Base-by-base conservation (phyloP, 1,139 yeast species). In the Hyphopichia pseudoburtonii region DNA sequence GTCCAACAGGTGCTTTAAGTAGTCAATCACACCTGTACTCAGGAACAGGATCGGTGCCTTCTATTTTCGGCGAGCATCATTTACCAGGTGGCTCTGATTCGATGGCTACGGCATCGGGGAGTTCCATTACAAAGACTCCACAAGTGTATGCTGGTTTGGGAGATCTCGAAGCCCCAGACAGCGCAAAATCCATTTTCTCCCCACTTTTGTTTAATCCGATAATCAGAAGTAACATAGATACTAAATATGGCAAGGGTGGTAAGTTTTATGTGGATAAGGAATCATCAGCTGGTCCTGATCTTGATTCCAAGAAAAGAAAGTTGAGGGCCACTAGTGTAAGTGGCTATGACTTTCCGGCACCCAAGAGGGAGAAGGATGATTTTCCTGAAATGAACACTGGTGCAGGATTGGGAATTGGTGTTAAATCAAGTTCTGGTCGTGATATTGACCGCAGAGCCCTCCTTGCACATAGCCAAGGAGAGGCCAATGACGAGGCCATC, bases 171-270 rank as follows among this genome's bases (percentile, higher is more conserved):
- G 30, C 30, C 11, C 30, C 8, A 14, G 15, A 32, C 35, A 22
- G 38, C 34, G 37, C 38, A 42, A 47, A 61, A 42, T 84, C 92
- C 28, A 77, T 82, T 1, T 88, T 86, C 56, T 86, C 95, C 0
- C 95, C 96, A 0, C 67, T 88, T 25, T 72, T 76, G 30, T 88
- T 88, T 60, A 86, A 86, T 49, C 94, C 95, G 0, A 75, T 82
- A 25, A 86, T 87, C 36, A 80, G 80, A 43, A 77, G 79, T 35
- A 80, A 78, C 42, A 82, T 88, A 19, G 96, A 88, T 55, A 80
- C 86, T 39, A 88, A 88, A 51, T 88, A 88, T 50, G 84, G 86
- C 6, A 76, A 77, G 48, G 96, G 96, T 5, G 96, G 96, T 3
- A 84, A 87, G 51, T 88, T 84, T 51, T 86, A 81, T 52, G 86